Conservation (phyloP, 345 rosid genomes). For the Populus nigra region DNA sequence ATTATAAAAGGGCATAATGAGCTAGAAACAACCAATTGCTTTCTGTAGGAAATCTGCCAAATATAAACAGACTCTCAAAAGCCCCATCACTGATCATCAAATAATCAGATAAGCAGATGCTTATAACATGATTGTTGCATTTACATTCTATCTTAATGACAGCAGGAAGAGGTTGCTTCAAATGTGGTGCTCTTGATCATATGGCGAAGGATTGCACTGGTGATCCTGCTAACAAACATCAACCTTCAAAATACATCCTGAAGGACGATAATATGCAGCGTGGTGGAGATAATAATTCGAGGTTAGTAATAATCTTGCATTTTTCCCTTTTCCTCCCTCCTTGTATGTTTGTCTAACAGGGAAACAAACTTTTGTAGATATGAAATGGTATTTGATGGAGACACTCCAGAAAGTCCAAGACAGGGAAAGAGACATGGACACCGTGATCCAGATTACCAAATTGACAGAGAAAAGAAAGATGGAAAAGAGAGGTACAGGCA, state of each 20-base stretch:
- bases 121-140: not conserved
- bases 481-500: constrained; percentile 28
- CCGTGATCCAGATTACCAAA: constrained; percentile 31
- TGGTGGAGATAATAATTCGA: constrained; percentile 60
- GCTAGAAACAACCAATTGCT: not conserved
- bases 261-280: constrained; percentile 68
- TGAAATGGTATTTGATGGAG: constrained; percentile 87
- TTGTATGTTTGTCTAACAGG: not conserved
- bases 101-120: not conserved
- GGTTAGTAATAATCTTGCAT: constrained; percentile 28
- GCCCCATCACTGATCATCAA: not conserved
- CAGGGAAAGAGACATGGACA: constrained; percentile 38
- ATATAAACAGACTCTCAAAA: not conserved
- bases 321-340: constrained; percentile 1
- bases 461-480: constrained; percentile 31
- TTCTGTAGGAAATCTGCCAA: not conserved
- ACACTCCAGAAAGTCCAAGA: constrained; percentile 45
- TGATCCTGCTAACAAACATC: constrained; percentile 34
- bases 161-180: constrained; percentile 74
- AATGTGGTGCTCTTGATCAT: constrained; percentile 85
- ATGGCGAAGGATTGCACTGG: constrained; percentile 75
- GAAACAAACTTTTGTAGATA: constrained; percentile 38
- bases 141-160: not conserved
- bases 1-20: not conserved
- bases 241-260: constrained; percentile 52